Conservation (phyloP, 352 stramenopile genomes). For the Phytopythium ostracodes region DNA sequence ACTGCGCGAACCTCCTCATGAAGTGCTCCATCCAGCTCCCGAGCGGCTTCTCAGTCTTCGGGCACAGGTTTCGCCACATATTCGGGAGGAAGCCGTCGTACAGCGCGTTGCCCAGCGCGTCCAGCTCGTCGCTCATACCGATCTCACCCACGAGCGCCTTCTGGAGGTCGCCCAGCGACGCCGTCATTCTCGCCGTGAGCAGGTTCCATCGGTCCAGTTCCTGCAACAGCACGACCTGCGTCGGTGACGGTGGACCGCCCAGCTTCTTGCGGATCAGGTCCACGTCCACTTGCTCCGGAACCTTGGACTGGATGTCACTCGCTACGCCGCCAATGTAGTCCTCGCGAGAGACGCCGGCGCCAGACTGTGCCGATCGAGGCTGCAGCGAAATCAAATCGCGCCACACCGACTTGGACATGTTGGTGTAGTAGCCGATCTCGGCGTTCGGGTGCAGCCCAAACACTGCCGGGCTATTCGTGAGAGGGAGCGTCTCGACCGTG, state of each 20-base stretch:
- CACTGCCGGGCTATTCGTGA: constrained; percentile 93
- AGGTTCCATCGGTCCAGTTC: constrained; percentile 95
- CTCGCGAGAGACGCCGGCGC: constrained; percentile 87
- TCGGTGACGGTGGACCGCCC: constrained; percentile 72
- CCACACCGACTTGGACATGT: constrained; percentile 94
- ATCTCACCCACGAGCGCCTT: constrained; percentile 94
- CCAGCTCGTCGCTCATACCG: constrained; percentile 95
- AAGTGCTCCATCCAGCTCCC: constrained; percentile 96
- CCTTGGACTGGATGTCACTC: constrained; percentile 90
- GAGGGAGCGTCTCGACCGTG: constrained; percentile 87
- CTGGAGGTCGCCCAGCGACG: constrained; percentile 87
- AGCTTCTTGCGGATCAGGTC: constrained; percentile 84
- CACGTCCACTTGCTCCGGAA: constrained; percentile 86
- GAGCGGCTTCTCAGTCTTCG: constrained; percentile 94
- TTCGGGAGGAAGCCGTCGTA: constrained; percentile 93
- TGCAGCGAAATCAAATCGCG: constrained; percentile 92
- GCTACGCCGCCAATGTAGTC: constrained; percentile 90
- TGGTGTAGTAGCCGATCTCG: constrained; percentile 96
- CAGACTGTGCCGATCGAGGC: constrained; percentile 73
- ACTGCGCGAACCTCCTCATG: constrained; percentile 83
- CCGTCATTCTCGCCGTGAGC: constrained; percentile 81
- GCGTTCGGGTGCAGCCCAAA: constrained; percentile 96
- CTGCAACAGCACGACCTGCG: constrained; percentile 92
- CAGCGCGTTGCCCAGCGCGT: constrained; percentile 88
- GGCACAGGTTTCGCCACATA: constrained; percentile 88